Percentiles rank a stretch among this genome's conserved stretches.
Conservation (phyloP, 306 rosid species). For the Glycine latifolia region DNA sequence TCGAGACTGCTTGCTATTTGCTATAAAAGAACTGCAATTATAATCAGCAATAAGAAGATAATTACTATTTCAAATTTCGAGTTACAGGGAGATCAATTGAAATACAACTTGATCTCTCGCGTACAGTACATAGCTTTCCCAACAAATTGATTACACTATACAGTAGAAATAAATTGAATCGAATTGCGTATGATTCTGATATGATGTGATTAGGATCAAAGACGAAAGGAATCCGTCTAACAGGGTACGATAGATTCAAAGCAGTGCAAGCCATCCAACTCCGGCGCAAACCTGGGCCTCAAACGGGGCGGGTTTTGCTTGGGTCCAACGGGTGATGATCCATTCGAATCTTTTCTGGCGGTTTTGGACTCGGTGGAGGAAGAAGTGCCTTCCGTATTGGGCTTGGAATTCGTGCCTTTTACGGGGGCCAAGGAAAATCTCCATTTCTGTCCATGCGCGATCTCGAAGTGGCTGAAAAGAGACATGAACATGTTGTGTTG, state of each 20-base stretch:
- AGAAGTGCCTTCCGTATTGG: constrained; percentile 28
- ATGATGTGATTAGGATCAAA: not conserved
- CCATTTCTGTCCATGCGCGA: constrained; percentile 41
- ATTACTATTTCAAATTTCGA: not conserved
- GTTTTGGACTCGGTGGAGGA: constrained; percentile 41
- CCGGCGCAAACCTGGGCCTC: constrained; percentile 68
- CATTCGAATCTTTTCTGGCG: constrained; percentile 8
- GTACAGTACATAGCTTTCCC: not conserved
- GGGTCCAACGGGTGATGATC: not conserved
- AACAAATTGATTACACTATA: not conserved
- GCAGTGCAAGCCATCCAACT: constrained; percentile 72
- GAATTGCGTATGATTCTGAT: not conserved
- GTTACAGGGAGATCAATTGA: too few relatives aligned
- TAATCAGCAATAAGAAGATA: not conserved
- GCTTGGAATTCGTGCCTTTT: constrained; percentile 14
- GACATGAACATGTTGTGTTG: constrained; percentile 56
- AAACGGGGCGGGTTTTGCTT: too few relatives aligned
- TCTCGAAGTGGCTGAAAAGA: constrained; percentile 62
- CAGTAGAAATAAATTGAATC: constrained; percentile 17
- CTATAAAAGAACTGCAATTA: not conserved
- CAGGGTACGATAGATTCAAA: constrained; percentile 64
- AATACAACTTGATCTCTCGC: not conserved
- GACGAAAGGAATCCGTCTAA: not conserved
- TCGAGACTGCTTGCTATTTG: too few relatives aligned
- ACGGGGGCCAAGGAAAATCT: constrained; percentile 14